These are phyloP conservation scores for Naganishia vishniacii DNA, from an alignment of 768 basidiomycete species.

Conservation along the genomic window DNA sequence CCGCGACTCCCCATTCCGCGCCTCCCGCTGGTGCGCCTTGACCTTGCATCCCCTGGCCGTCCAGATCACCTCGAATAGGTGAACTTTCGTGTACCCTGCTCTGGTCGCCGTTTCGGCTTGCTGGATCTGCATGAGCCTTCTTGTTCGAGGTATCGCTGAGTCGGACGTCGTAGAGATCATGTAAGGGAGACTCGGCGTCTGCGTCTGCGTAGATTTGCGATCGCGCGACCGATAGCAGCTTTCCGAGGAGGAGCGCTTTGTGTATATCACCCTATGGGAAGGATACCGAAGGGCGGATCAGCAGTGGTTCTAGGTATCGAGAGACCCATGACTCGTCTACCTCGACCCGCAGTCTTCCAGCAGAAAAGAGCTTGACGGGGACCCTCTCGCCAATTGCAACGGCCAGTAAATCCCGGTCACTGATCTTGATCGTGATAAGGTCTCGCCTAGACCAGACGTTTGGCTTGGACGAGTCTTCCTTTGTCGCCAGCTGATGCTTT, in stretches of 20 bases:
- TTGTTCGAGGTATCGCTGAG: too few species aligned
- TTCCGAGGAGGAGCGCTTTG: slow-evolving; percentile 4
- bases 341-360: slow-evolving; percentile 3
- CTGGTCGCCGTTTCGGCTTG: neutral
- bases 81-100: neutral
- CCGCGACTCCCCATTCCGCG: neutral
- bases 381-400: slow-evolving; percentile 14
- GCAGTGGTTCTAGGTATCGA: neutral
- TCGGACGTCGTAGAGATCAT: slow-evolving; percentile 14
- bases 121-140: neutral
- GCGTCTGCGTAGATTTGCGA: slow-evolving; percentile 20
- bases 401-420: slow-evolving; percentile 12
- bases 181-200: slow-evolving; percentile 4
- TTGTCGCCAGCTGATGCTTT: neutral
- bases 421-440: slow-evolving; percentile 3
- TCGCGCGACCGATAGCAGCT: slow-evolving; percentile 4
- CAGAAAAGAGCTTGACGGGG: slow-evolving; percentile 11
- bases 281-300: too few species aligned
- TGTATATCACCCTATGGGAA: slow-evolving; percentile 1
- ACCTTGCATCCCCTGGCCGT: slow-evolving; percentile 11
- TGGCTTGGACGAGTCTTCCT: neutral
- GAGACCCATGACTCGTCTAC: neutral
- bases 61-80: neutral
- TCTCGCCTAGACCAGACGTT: neutral
- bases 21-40: slow-evolving; percentile 14